Conservation (phyloP, 305 asterid species). For the Nicotiana rustica region DNA sequence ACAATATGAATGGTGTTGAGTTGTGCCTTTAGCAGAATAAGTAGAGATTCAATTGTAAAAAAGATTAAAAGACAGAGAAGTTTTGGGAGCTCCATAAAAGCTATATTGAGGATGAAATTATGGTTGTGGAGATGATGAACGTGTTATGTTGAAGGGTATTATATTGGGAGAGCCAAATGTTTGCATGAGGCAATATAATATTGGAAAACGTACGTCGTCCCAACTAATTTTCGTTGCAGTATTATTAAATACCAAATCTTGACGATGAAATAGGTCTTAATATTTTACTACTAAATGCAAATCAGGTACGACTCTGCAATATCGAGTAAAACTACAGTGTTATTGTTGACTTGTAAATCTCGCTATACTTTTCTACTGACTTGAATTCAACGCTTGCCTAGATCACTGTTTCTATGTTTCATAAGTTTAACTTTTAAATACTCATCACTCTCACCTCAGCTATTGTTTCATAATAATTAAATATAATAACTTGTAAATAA, state of each 20-base stretch:
- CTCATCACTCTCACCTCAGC: too few relatives aligned
- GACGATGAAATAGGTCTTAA: neutral
- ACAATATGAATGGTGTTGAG: conserved; percentile 44
- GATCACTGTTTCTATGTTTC: neutral
- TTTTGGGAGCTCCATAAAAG: neutral
- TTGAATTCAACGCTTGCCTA: neutral
- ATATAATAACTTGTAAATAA: too few relatives aligned
- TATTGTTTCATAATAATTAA: too few relatives aligned
- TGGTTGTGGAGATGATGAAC: neutral
- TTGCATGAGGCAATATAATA: neutral
- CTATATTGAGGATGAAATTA: neutral
- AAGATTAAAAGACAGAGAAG: conserved; percentile 38
- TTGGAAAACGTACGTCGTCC: neutral
- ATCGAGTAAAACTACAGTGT: neutral
- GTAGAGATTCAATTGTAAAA: conserved; percentile 46
- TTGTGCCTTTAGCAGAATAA: conserved; percentile 41
- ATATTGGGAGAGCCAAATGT: neutral
- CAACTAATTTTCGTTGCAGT: neutral
- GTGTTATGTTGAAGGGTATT: neutral
- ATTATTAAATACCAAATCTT: neutral
- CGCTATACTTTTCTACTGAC: neutral
- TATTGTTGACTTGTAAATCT: neutral
- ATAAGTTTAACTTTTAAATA: too few relatives aligned
- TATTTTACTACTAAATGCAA: too few relatives aligned
- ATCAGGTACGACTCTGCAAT: neutral